phyloP scores from a whole-genome alignment of 1,139 yeast species.

The Suhomyces bolitotheri region DNA sequence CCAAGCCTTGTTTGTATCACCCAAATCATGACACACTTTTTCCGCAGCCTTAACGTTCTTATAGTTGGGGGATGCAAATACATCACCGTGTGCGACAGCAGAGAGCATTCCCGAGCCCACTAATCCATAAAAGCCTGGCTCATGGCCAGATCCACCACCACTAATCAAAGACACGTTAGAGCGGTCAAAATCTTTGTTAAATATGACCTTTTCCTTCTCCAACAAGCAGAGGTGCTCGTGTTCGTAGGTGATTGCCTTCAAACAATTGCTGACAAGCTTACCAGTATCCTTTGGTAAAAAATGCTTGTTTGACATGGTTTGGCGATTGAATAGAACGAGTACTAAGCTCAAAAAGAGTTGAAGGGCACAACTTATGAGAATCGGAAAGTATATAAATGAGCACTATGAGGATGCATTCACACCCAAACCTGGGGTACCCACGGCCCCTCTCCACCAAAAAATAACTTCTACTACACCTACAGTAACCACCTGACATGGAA shows the following conservation, averaged over 20 bases:
- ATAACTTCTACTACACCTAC: no score
- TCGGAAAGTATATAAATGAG: no score
- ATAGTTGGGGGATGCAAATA: conserved; percentile 2
- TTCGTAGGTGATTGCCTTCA: conserved; percentile 2
- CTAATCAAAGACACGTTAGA: conserved; percentile 1
- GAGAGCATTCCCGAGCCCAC: conserved; percentile 2
- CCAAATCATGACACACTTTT: not conserved
- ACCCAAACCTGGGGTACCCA: no score
- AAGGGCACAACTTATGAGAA: no score
- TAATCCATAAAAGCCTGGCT: conserved; percentile 2
- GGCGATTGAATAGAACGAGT: not conserved
- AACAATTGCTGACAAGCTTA: conserved; percentile 1
- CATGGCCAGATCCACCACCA: conserved; percentile 3
- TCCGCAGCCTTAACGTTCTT: conserved; percentile 2
- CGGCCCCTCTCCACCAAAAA: no score
- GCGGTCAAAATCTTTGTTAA: not conserved
- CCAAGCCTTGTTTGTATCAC: not conserved
- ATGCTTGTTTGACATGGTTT: conserved; percentile 1
- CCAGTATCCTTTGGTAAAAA: conserved; percentile 3
- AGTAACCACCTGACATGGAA: no score
- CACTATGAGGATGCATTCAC: no score
- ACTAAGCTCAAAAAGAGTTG: not conserved
- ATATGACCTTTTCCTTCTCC: conserved; percentile 2
- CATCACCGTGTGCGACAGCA: conserved; percentile 2
- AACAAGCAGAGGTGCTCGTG: not conserved